A percentile compares a stretch with the other conserved stretches of the same genome.
These are phyloP conservation scores for Botryosphaeria agaves DNA, from an alignment of 2,329 filamentous ascomycete genomes.

Conservation along the genomic window DNA sequence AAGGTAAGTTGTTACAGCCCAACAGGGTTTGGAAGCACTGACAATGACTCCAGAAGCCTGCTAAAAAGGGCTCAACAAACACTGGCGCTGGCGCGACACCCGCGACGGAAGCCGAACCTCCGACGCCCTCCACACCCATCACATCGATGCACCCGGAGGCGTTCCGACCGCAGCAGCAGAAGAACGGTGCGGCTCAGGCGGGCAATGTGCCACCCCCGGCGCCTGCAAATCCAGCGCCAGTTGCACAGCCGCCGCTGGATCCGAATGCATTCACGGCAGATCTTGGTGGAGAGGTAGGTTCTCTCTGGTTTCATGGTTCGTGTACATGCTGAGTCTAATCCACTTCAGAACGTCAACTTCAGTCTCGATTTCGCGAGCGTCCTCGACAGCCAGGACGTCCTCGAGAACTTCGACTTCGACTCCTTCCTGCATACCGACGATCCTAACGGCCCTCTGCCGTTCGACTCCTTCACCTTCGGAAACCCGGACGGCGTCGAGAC, in stretches of 20 bases:
- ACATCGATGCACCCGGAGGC: slow-evolving; percentile 24
- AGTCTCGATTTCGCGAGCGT: too few species aligned
- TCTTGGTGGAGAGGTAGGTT: slow-evolving; percentile 17
- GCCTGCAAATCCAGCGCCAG: slow-evolving; percentile 1
- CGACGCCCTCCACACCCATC: slow-evolving; percentile 30
- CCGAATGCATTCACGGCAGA: slow-evolving; percentile 11
- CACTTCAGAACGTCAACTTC: slow-evolving; percentile 16
- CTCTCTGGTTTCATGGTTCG: too few species aligned
- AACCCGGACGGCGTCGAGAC: slow-evolving; percentile 14
- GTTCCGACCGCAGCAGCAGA: slow-evolving; percentile 18
- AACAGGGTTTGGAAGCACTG: too few species aligned
- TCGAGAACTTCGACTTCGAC: slow-evolving; percentile 50
- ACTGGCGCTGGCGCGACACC: slow-evolving; percentile 22
- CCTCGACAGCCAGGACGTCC: slow-evolving; percentile 46
- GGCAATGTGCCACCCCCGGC: slow-evolving; percentile 6
- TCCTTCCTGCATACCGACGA: slow-evolving; percentile 42
- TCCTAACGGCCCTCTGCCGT: slow-evolving; percentile 21
- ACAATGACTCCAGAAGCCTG: slow-evolving; percentile 15
- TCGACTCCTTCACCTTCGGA: slow-evolving; percentile 19
- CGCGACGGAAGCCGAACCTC: slow-evolving; percentile 24
- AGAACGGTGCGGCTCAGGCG: slow-evolving; percentile 15
- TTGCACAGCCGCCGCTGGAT: slow-evolving; percentile 15
- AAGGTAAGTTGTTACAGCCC: slow-evolving; percentile 54
- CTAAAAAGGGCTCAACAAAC: slow-evolving; percentile 25
- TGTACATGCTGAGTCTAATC: too few species aligned